phyloP scores from a whole-genome alignment of 1,284 basidiomycete species.

The Anthracocystis setariae region DNA sequence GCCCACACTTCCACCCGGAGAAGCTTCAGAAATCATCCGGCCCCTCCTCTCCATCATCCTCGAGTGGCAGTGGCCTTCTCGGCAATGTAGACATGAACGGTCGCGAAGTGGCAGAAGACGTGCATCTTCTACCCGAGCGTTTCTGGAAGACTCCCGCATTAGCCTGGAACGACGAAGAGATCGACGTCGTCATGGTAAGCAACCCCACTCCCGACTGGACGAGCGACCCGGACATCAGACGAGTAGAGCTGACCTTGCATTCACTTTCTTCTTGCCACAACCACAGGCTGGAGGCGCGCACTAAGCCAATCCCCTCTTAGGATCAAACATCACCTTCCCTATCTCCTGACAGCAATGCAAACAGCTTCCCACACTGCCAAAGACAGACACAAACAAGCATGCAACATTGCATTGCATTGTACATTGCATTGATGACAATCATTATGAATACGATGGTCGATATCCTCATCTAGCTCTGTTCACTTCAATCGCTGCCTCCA shows the following conservation, averaged over 20 bases:
- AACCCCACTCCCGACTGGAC: too few species aligned
- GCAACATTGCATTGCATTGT: too few species aligned
- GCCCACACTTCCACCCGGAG: slow-evolving; percentile 64
- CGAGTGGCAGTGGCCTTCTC: slow-evolving; percentile 10
- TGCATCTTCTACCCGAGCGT: slow-evolving; percentile 51
- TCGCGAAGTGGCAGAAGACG: slow-evolving; percentile 35
- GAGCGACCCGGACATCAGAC: background rate
- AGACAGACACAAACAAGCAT: too few species aligned
- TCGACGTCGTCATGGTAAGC: slow-evolving; percentile 65
- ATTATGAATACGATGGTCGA: too few species aligned
- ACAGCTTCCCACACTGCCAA: background rate
- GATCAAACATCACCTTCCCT: background rate
- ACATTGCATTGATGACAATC: background rate
- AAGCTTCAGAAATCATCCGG: slow-evolving; percentile 41
- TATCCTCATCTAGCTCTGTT: slow-evolving; percentile 24
- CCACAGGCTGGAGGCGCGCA: slow-evolving; percentile 33
- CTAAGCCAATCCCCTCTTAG: background rate
- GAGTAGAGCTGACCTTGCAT: too few species aligned
- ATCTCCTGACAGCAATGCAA: background rate
- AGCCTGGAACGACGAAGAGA: slow-evolving; percentile 52
- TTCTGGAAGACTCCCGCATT: slow-evolving; percentile 64
- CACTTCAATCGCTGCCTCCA: slow-evolving; percentile 25
- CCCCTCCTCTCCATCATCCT: background rate
- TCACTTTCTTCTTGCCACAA: background rate
- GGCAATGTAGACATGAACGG: slow-evolving; percentile 25